phyloP scores from a whole-genome alignment of 306 rosid genomes.

The Hippophae gyantsensis region DNA sequence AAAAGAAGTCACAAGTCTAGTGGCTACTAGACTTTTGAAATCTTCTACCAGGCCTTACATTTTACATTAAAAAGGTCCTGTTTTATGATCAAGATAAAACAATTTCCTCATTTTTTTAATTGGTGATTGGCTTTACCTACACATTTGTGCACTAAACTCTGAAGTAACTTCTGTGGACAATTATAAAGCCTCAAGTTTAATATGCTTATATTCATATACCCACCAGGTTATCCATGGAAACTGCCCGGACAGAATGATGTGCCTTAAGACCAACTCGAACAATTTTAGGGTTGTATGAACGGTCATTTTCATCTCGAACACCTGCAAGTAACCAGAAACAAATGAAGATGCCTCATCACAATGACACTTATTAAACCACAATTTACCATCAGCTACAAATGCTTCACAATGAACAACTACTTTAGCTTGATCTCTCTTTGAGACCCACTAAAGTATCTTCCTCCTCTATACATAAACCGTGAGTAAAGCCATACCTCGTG shows the following conservation, averaged over 20 bases:
- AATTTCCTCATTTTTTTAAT: too few relatives aligned
- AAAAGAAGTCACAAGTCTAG: too few relatives aligned
- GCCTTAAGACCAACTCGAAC: conserved; percentile 84
- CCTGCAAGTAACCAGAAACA: conserved; percentile 40
- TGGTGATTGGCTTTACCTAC: not conserved
- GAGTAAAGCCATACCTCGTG: too few relatives aligned
- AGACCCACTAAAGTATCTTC: too few relatives aligned
- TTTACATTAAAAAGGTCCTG: too few relatives aligned
- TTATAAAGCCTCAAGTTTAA: conserved; percentile 12
- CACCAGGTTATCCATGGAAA: conserved; percentile 76
- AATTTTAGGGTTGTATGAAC: conserved; percentile 64
- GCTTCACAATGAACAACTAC: not conserved
- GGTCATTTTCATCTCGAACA: conserved; percentile 79
- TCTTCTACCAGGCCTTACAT: too few relatives aligned
- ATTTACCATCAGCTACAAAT: not conserved
- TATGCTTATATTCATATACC: conserved; percentile 22
- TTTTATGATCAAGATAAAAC: too few relatives aligned
- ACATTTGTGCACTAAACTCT: not conserved
- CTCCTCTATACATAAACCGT: too few relatives aligned
- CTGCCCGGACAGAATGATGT: conserved; percentile 84
- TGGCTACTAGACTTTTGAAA: too few relatives aligned
- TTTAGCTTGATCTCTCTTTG: too few relatives aligned
- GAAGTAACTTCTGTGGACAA: not conserved
- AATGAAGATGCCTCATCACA: not conserved
- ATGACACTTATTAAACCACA: not conserved